phyloP scores from a whole-genome alignment of 257 asterid genomes.

The Galeopsis tetrahit region DNA sequence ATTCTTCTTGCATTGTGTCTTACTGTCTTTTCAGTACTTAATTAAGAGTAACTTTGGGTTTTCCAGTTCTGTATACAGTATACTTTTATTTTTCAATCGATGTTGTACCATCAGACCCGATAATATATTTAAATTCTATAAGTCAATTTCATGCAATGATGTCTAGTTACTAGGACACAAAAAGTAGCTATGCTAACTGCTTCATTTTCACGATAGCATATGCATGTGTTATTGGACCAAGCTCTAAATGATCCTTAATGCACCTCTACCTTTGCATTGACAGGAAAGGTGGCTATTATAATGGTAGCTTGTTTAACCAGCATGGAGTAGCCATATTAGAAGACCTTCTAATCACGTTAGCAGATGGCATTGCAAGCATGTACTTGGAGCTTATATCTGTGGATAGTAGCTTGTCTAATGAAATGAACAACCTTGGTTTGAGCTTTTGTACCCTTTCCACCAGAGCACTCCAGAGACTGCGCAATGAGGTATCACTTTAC shows the following conservation, averaged over 20 bases:
- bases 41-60: conserved; percentile 3
- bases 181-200: conserved; percentile 5
- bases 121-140: neutral
- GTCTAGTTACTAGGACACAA: conserved; percentile 9
- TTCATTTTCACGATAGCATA: conserved; percentile 12
- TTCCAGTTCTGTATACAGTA: conserved; percentile 7
- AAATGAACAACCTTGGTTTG: conserved; percentile 60
- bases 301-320: conserved; percentile 62
- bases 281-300: conserved; percentile 75
- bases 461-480: conserved; percentile 62
- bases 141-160: conserved; percentile 16
- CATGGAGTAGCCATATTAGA: conserved; percentile 78
- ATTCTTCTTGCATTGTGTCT: conserved; percentile 9
- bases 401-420: conserved; percentile 71
- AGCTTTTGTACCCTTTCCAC: conserved; percentile 64
- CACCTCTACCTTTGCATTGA: conserved; percentile 34
- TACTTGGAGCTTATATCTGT: conserved; percentile 96
- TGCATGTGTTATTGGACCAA: conserved; percentile 1
- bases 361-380: conserved; percentile 93
- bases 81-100: conserved; percentile 7
- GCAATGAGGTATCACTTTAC: conserved; percentile 43
- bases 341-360: conserved; percentile 83
- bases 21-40: conserved; percentile 8
- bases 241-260: conserved; percentile 21
- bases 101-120: conserved; percentile 20